Evolutionary conservation across 208 protist genomes (phyloP), one percentile per base, ranked within the genome.

Genomic region (Porcisia deanei): DNA sequence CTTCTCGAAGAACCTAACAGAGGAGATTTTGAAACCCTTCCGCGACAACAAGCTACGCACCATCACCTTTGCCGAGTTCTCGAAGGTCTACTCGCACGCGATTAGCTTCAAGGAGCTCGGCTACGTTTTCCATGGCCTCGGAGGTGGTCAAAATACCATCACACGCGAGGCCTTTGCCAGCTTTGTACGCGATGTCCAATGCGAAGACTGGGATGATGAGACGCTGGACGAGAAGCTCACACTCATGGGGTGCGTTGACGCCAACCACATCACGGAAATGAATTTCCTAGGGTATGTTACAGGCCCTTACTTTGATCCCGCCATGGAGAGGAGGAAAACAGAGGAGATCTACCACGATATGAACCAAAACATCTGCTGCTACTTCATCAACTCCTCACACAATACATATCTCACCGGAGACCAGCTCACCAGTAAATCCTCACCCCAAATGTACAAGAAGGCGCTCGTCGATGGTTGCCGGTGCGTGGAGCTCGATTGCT

Each of bases 401-500:
- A 99, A 99, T 84, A 99, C 98, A 1, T 99, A 99, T 80, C 81
- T 99, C 25, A 90, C 88, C 6, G 96, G 95, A 14, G 86, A 99
- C 84, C 98, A 99, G 88, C 76, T 99, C 49, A 76, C 73, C 67
- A 87, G 84, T 64, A 79, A 76, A 43, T 91, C 85, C 34, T 83
- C 84, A 16, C 9, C 85, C 9, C 72, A 91, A 6, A 93, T 92
- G 84, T 95, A 96, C 79, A 80, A 83, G 54, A 86, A 88, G 69
- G 87, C 79, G n/a, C 78, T 96, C 30, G 77, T 88, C n/a, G 80
- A 85, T 67, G 92, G 92, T 8, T 96, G 88, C 72, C 84, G 90
- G 43, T 98, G 92, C 75, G 86, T 97, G 52, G 90, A 97, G 72
- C 65, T 96, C 49, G 91, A 97, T 76, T 96, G 91, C 84, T 94